A percentile compares a stretch with the other conserved stretches of the same genome.
These are phyloP conservation scores for Meira nashicola DNA, from an alignment of 1,284 basidiomycete genomes.

Conservation along the genomic window DNA sequence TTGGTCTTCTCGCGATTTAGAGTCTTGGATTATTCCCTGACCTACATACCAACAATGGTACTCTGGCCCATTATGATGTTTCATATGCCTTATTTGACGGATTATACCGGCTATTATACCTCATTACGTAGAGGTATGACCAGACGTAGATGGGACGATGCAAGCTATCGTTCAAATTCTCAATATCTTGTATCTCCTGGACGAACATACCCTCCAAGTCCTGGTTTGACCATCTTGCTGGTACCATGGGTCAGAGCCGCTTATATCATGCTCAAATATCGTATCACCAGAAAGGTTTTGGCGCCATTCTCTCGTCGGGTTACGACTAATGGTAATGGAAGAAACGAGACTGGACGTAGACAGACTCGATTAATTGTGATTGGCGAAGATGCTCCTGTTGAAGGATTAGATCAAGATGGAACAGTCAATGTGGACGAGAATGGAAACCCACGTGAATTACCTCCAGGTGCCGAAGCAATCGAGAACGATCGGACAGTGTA, in stretches of 20 bases:
- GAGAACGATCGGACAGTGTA: constrained; percentile 28
- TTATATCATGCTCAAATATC: constrained; percentile 38
- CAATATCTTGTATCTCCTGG: neutral
- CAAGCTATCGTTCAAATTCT: too few species aligned
- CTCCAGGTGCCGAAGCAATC: constrained; percentile 13
- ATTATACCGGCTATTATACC: neutral
- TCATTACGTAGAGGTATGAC: neutral
- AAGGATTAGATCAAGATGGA: constrained; percentile 11
- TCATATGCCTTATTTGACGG: constrained; percentile 5
- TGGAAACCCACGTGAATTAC: constrained; percentile 6
- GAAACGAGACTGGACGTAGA: constrained; percentile 2
- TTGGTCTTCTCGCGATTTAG: constrained; percentile 35
- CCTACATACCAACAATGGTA: constrained; percentile 39
- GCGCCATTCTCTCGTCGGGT: constrained; percentile 18
- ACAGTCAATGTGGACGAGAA: constrained; percentile 8
- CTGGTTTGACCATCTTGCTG: constrained; percentile 30
- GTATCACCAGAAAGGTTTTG: constrained; percentile 27
- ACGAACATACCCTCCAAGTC: constrained; percentile 32
- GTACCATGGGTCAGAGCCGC: constrained; percentile 42
- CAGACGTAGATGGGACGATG: too few species aligned
- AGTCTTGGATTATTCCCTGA: constrained; percentile 36
- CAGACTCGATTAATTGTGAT: constrained; percentile 29
- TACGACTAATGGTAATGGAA: neutral
- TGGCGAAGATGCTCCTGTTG: constrained; percentile 20
- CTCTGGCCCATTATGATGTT: constrained; percentile 28